Conservation (phyloP, 805 yeast species). For the Pichia rugopelliculosa region DNA sequence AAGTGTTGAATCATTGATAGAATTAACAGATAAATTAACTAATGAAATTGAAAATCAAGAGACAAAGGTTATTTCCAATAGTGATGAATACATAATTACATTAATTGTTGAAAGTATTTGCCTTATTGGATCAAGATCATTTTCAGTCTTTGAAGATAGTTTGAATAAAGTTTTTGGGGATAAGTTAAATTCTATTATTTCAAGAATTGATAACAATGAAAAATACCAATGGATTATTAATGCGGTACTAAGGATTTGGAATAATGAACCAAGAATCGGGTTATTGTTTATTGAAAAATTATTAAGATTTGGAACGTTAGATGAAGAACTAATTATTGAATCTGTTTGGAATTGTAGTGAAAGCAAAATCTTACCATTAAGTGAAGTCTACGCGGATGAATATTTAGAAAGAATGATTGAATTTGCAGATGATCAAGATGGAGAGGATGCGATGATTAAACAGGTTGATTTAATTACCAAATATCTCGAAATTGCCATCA, state of each 20-base stretch:
- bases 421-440: conserved; percentile 12
- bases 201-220: conserved; percentile 20
- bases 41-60: conserved; percentile 14
- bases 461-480: conserved; percentile 9
- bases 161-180: conserved; percentile 27
- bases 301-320: conserved; percentile 37
- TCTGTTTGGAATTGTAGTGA: conserved; percentile 26
- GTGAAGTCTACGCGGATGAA: conserved; percentile 41
- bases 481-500: conserved; percentile 6
- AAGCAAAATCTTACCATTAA: conserved; percentile 28
- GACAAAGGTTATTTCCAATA: conserved; percentile 15
- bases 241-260: conserved; percentile 59
- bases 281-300: conserved; percentile 50
- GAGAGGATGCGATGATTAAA: conserved; percentile 17
- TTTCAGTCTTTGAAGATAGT: conserved; percentile 63
- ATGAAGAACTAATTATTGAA: conserved; percentile 34
- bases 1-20: conserved; percentile 23
- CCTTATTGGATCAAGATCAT: conserved; percentile 80
- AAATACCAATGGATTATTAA: conserved; percentile 39
- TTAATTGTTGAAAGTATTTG: conserved; percentile 65
- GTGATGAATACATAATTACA: conserved; percentile 43
- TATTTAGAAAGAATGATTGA: conserved; percentile 23
- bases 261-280: conserved; percentile 56
- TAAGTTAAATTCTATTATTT: conserved; percentile 20
- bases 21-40: conserved; percentile 20